A percentile compares a stretch with the other conserved stretches of the same genome.
phyloP scores from a whole-genome alignment of 495 filamentous ascomycete species.

The Glonium stellatum region DNA sequence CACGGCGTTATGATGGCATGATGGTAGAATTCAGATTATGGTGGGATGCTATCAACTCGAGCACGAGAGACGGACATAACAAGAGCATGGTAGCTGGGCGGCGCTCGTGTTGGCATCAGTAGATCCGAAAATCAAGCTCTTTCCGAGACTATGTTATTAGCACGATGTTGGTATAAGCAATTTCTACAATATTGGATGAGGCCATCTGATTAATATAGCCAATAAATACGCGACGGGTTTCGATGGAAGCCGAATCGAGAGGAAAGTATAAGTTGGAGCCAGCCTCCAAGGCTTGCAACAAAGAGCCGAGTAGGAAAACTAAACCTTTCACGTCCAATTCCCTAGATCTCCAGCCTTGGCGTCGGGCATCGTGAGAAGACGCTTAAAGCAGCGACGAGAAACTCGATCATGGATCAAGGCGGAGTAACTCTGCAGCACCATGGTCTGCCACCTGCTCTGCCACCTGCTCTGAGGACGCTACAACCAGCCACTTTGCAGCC shows the following conservation, averaged over 20 bases:
- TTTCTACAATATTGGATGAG: too few species aligned
- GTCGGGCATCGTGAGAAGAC: neutral
- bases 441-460: conserved; percentile 6
- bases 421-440: neutral
- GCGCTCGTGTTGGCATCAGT: too few species aligned
- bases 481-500: conserved; percentile 13
- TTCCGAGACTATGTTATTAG: too few species aligned
- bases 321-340: neutral
- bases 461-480: conserved; percentile 10
- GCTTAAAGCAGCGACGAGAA: conserved; percentile 6
- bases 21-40: neutral
- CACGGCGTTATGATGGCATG: conserved; percentile 22
- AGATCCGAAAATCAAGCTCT: too few species aligned
- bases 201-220: too few species aligned
- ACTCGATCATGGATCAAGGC: neutral
- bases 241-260: too few species aligned
- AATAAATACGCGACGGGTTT: too few species aligned
- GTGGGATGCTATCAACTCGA: neutral
- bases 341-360: neutral
- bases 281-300: too few species aligned
- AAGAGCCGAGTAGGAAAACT: neutral
- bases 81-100: too few species aligned
- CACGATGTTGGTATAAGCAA: too few species aligned
- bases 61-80: neutral
- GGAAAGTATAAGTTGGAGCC: too few species aligned